Evolutionary conservation across 208 protist species (phyloP).

Genomic region (Leptomonas pyrrhocoris): DNA sequence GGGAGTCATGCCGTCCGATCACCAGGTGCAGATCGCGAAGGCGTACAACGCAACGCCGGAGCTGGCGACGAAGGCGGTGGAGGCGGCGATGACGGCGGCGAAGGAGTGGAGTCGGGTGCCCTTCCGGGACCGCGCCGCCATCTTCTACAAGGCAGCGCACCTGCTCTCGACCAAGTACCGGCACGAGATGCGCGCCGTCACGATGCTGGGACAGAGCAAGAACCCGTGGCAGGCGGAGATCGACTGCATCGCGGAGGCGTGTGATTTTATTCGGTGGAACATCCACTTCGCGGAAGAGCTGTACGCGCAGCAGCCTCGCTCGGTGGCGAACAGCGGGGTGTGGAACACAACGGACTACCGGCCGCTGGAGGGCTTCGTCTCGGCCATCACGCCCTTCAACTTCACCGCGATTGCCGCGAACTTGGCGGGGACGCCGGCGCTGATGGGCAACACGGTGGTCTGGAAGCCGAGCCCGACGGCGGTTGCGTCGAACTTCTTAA

Average conservation of each 20-base stretch:
- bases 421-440: slow-evolving; percentile 92
- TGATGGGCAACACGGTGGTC: slow-evolving; percentile 97
- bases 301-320: slow-evolving; percentile 88
- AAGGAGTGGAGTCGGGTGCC: slow-evolving; percentile 77
- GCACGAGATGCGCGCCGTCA: slow-evolving; percentile 88
- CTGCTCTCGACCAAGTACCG: slow-evolving; percentile 90
- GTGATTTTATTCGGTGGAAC: slow-evolving; percentile 97
- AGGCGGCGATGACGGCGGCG: slow-evolving; percentile 78
- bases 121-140: slow-evolving; percentile 91
- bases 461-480: slow-evolving; percentile 96
- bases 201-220: slow-evolving; percentile 97
- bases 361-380: slow-evolving; percentile 96
- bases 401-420: slow-evolving; percentile 98
- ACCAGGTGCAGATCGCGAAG: slow-evolving; percentile 74
- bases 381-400: slow-evolving; percentile 97
- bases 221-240: slow-evolving; percentile 98
- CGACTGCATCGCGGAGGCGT: slow-evolving; percentile 94
- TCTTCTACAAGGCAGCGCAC: slow-evolving; percentile 95
- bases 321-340: slow-evolving; percentile 60
- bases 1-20: slow-evolving; percentile 78
- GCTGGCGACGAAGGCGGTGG: slow-evolving; percentile 90
- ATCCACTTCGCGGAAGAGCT: slow-evolving; percentile 94
- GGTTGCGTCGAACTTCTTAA: slow-evolving; percentile 92
- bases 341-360: slow-evolving; percentile 97
- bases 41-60: slow-evolving; percentile 87